Conservation (phyloP, 225 moss, liverwort and hornwort species). For the Marchantia paleacea region DNA sequence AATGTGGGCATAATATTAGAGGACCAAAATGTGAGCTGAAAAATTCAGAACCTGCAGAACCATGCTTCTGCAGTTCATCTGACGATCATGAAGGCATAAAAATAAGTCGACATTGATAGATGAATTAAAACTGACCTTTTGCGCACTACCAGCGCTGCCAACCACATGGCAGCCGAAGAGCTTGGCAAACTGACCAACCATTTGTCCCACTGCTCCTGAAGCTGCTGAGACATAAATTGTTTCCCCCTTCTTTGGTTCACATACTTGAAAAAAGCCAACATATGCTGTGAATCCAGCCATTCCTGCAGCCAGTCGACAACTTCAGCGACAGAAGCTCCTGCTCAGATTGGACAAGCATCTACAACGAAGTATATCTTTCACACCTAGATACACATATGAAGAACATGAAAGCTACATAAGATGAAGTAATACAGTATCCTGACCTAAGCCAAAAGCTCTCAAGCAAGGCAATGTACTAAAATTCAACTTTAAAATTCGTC, state of each 20-base stretch:
- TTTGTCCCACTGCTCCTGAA: constrained; percentile 69
- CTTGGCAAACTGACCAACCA: constrained; percentile 80
- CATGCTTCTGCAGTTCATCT: too few species aligned
- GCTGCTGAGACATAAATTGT: constrained; percentile 70
- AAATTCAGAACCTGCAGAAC: too few species aligned
- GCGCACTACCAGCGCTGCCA: constrained; percentile 48
- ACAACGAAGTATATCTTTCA: background rate
- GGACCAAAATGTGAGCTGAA: too few species aligned
- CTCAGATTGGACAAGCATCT: background rate
- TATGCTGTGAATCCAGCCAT: constrained; percentile 67
- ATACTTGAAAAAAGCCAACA: constrained; percentile 47
- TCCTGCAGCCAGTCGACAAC: constrained; percentile 22
- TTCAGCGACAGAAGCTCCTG: background rate
- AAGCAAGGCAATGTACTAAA: too few species aligned
- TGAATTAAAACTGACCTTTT: constrained; percentile 32
- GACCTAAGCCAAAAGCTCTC: background rate
- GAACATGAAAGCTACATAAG: too few species aligned
- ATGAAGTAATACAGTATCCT: background rate
- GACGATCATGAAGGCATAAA: too few species aligned
- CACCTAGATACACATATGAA: too few species aligned
- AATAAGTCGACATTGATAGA: too few species aligned
- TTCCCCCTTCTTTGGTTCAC: constrained; percentile 65
- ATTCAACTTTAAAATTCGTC: background rate
- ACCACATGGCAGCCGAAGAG: constrained; percentile 51
- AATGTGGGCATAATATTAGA: too few species aligned